A percentile compares a stretch with the other conserved stretches of the same genome.
Evolutionary conservation across 106 monocot species (phyloP).

Genomic region (Apostasia shenzhenica): DNA sequence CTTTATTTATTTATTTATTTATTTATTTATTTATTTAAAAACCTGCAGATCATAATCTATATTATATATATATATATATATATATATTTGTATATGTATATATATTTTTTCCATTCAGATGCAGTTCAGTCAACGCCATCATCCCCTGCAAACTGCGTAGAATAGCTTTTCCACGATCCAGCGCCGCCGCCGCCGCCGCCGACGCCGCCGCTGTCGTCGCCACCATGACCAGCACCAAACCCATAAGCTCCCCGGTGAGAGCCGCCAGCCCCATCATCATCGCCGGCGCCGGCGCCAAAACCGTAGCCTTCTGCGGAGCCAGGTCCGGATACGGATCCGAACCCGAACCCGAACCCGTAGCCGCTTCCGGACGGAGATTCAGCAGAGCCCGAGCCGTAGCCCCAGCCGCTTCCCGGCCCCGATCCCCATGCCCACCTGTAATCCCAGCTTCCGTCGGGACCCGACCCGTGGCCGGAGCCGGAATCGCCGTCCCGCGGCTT

Average conservation of each 20-base stretch:
- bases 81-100: too few species aligned
- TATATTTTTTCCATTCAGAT: too few species aligned
- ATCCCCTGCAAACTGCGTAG: slow-evolving; percentile 1
- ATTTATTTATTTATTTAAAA: too few species aligned
- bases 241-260: slow-evolving; percentile 14
- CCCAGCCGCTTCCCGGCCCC: slow-evolving; percentile 45
- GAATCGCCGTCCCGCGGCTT: slow-evolving; percentile 6
- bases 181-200: slow-evolving; percentile 7
- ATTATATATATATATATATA: too few species aligned
- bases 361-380: slow-evolving; percentile 32
- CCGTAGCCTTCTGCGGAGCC: slow-evolving; percentile 31
- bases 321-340: slow-evolving; percentile 36
- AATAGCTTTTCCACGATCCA: not conserved
- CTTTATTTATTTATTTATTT: too few species aligned
- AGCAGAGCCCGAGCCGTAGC: slow-evolving; percentile 58
- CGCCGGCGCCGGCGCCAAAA: slow-evolving; percentile 17
- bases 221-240: slow-evolving; percentile 23
- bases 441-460: slow-evolving; percentile 34
- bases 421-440: slow-evolving; percentile 71
- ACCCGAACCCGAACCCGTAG: slow-evolving; percentile 48
- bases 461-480: slow-evolving; percentile 50
- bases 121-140: not conserved
- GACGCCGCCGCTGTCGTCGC: slow-evolving; percentile 11
- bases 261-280: slow-evolving; percentile 7
- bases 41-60: too few species aligned